phyloP scores from a whole-genome alignment of 768 basidiomycete genomes.

The Amanita fuliginea region DNA sequence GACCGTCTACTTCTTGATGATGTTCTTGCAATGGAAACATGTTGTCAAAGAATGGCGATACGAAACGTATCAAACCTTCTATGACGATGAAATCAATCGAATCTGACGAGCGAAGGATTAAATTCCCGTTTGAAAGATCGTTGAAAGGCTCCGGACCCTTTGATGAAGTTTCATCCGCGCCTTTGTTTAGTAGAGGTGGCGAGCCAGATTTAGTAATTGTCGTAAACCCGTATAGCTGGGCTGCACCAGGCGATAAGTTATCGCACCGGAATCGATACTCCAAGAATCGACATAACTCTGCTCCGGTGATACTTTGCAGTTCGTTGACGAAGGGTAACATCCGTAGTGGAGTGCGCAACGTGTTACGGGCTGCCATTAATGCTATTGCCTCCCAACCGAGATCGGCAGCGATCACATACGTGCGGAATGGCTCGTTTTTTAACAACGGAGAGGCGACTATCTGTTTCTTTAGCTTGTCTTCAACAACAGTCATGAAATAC shows the following conservation, averaged over 20 bases:
- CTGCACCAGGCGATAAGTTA: not conserved
- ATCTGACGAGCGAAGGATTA: constrained; percentile 18
- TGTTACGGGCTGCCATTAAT: constrained; percentile 20
- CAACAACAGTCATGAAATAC: constrained; percentile 2
- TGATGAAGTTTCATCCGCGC: not conserved
- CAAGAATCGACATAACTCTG: not conserved
- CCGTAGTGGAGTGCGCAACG: constrained; percentile 28
- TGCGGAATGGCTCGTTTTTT: not conserved
- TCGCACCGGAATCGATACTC: not conserved
- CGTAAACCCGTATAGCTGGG: no score
- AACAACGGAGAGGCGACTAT: not conserved
- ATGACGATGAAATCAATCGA: constrained; percentile 19
- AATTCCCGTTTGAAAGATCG: not conserved
- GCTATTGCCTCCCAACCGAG: constrained; percentile 10
- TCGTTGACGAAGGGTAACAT: not conserved
- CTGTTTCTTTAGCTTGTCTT: not conserved
- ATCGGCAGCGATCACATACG: not conserved
- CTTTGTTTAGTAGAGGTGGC: not conserved
- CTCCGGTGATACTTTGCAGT: not conserved
- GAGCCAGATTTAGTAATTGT: not conserved
- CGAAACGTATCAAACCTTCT: constrained; percentile 16
- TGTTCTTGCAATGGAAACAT: constrained; percentile 12
- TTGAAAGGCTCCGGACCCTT: not conserved
- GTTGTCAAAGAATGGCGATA: constrained; percentile 19
- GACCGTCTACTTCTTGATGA: not conserved